phyloP scores from a whole-genome alignment of 495 filamentous ascomycete genomes.

The Daldinia vernicosa region DNA sequence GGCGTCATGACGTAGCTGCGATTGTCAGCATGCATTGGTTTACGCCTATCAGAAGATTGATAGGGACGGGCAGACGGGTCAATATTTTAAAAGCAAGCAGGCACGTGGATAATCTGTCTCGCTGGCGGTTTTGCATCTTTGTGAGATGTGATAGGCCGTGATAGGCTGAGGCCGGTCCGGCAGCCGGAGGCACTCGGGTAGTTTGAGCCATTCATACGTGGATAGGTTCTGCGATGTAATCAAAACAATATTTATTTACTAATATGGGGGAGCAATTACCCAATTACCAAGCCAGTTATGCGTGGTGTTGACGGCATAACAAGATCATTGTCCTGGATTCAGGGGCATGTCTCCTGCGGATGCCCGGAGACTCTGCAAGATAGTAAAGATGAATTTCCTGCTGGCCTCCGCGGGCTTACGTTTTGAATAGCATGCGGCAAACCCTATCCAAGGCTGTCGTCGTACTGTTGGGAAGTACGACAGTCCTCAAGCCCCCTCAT shows the following conservation, averaged over 20 bases:
- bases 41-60: conserved; percentile 6
- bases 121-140: conserved; percentile 24
- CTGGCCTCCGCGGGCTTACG: not conserved
- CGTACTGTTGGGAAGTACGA: not conserved
- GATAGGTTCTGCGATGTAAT: not conserved
- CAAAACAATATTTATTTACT: not conserved
- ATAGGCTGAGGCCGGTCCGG: conserved; percentile 16
- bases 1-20: conserved; percentile 17
- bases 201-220: not conserved
- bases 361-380: conserved; percentile 1
- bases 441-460: not conserved
- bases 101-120: conserved; percentile 25
- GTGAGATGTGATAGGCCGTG: conserved; percentile 29
- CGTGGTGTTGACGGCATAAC: not conserved
- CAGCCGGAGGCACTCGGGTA: not conserved
- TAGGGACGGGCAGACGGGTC: conserved; percentile 5
- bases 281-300: not conserved
- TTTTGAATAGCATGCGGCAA: not conserved
- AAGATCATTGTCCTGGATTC: not conserved
- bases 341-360: conserved; percentile 7
- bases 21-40: conserved; percentile 1
- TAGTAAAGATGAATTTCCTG: conserved; percentile 8
- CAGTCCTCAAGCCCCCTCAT: not conserved
- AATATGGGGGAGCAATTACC: not conserved
- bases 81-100: conserved; percentile 18